Evolutionary conservation across 805 yeast species (phyloP), one percentile per base, ranked within the genome.

Genomic region (Kodamaea hsintzibuensis): DNA sequence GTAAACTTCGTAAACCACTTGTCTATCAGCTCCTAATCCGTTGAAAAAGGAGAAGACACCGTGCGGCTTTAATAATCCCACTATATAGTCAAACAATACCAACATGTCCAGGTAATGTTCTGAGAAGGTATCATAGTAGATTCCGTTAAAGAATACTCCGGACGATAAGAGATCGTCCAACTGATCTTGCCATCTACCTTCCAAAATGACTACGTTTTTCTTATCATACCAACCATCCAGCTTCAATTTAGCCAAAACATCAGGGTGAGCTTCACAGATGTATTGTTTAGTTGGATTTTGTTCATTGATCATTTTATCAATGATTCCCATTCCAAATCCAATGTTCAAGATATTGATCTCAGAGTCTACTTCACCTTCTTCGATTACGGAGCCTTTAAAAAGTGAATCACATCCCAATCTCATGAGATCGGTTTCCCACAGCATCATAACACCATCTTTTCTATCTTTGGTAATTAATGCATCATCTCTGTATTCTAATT

Each of bases 311-410:
- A 86, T 83, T 0, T 82, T 73, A 67, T 92, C 98, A 51, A 92
- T 91, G 51, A 92, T 93, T 1, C 98, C 98, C 97, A 92, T 90
- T 1, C 98, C 98, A 67, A 93, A 92, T 0, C 98, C 98, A 40
- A 92, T 89, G 63, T 92, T 92, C 38, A 93, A 73, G 1, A 93
- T 83, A 40, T 74, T 80, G 17, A 77, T 60, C 42, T 74, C 78
- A 8, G 75, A 66, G 37, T 77, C 74, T 1, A 66, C 67, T 46
- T 71, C 75, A 7, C 62, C 62, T 17, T 66, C 56, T 8, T 51
- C 62, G 61, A 71, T 49, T 7, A 62, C 67, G 10, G 71, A 61
- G 0, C 82, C 74, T 47, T 74, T 74, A 65, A 86, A 85, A n/a
- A 93, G 66, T 0, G 93, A 74, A 35, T 88, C 84, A 52, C 96